Conservation (phyloP, 75 land plant species). For the Picea sitchensis region DNA sequence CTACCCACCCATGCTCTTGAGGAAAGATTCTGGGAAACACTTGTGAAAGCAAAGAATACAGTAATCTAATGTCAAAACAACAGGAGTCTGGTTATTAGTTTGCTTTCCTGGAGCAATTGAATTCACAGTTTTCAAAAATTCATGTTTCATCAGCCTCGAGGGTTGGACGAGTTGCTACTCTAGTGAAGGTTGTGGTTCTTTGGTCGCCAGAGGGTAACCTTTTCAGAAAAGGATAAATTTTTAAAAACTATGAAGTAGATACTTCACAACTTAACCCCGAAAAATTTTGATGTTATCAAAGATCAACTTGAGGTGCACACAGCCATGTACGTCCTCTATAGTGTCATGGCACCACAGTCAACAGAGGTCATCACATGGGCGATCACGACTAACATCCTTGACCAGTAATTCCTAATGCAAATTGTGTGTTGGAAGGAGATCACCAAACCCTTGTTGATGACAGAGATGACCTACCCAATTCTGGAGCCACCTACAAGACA, state of each 20-base stretch:
- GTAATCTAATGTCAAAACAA: constrained; percentile 20
- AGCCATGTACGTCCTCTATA: too few relatives aligned
- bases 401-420: too few relatives aligned
- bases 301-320: too few relatives aligned
- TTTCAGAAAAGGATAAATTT: constrained; percentile 83
- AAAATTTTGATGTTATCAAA: too few relatives aligned
- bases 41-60: constrained; percentile 27
- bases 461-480: too few relatives aligned
- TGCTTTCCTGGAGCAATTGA: constrained; percentile 13
- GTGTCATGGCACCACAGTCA: too few relatives aligned
- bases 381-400: too few relatives aligned
- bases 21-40: constrained; percentile 32
- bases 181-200: constrained; percentile 75
- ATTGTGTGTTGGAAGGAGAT: too few relatives aligned
- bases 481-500: too few relatives aligned
- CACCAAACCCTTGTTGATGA: too few relatives aligned
- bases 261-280: too few relatives aligned
- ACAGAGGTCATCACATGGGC: too few relatives aligned
- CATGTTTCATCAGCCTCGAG: constrained; percentile 26
- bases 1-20: constrained; percentile 29
- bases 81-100: constrained; percentile 19
- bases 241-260: constrained; percentile 77
- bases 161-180: constrained; percentile 51
- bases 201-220: constrained; percentile 69
- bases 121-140: constrained; percentile 23